Evolutionary conservation across 768 basidiomycete genomes (phyloP).

Genomic region (Psilocybe azurescens): DNA sequence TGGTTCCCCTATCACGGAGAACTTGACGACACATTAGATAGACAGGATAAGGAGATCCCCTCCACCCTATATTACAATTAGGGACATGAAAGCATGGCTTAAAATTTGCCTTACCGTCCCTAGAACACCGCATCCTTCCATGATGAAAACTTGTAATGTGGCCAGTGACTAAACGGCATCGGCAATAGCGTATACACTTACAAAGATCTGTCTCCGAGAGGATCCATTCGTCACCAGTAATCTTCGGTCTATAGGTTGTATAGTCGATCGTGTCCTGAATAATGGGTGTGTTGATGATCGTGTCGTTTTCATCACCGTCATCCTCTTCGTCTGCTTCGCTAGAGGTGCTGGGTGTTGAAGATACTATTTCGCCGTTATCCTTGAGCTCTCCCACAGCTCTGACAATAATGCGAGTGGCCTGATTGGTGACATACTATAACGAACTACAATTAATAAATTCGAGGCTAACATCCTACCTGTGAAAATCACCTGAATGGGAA

Average conservation of each 20-base stretch:
- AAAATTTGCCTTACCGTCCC: conserved; percentile 41
- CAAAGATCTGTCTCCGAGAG: conserved; percentile 50
- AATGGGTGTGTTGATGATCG: conserved; percentile 23
- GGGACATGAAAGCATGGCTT: background rate
- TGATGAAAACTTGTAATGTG: conserved; percentile 51
- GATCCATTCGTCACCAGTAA: conserved; percentile 48
- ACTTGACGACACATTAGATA: conserved; percentile 58
- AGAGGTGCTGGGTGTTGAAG: background rate
- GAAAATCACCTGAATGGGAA: conserved; percentile 50
- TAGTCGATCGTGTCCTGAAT: conserved; percentile 29
- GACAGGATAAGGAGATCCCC: conserved; percentile 62
- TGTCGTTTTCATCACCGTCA: conserved; percentile 2
- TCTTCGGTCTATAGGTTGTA: conserved; percentile 36
- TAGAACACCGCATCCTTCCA: conserved; percentile 66
- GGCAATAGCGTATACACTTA: conserved; percentile 13
- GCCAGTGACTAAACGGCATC: too few relatives aligned
- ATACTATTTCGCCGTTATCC: background rate
- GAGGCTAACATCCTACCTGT: too few relatives aligned
- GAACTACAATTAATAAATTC: too few relatives aligned
- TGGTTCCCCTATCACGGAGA: conserved; percentile 50
- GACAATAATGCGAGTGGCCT: conserved; percentile 59
- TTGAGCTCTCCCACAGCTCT: conserved; percentile 62
- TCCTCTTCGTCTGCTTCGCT: conserved; percentile 22
- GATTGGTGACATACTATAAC: conserved; percentile 50
- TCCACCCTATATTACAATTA: conserved; percentile 44